phyloP scores from a whole-genome alignment of 2,329 filamentous ascomycete species.

The Macrophomina phaseolina region DNA sequence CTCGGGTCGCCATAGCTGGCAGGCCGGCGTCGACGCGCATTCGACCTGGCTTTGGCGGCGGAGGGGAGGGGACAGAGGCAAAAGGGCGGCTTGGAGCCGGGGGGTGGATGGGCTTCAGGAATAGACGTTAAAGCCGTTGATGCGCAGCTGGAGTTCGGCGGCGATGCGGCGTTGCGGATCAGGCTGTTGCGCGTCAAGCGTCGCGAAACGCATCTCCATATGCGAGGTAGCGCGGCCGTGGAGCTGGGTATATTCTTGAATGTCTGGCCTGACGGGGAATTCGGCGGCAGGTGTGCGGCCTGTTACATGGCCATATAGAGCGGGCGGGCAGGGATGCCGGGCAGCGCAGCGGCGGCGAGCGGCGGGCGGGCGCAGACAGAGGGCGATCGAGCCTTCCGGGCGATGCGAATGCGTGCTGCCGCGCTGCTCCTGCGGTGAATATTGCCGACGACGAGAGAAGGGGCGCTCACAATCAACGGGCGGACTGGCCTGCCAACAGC shows the following conservation, averaged over 20 bases:
- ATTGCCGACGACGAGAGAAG: conserved; percentile 20
- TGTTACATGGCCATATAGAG: conserved; percentile 28
- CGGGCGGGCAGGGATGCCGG: conserved; percentile 23
- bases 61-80: not conserved
- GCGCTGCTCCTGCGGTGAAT: conserved; percentile 6
- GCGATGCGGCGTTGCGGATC: conserved; percentile 41
- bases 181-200: conserved; percentile 24
- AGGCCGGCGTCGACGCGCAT: conserved; percentile 26
- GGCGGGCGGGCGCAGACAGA: not conserved
- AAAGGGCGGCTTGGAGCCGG: not conserved
- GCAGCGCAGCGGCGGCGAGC: conserved; percentile 24
- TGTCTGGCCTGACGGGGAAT: conserved; percentile 27
- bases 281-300: conserved; percentile 21
- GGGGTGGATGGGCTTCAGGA: conserved; percentile 36
- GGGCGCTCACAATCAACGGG: conserved; percentile 19
- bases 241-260: conserved; percentile 25
- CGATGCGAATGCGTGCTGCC: not conserved
- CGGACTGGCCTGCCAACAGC: conserved; percentile 18
- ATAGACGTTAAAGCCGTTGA: conserved; percentile 52
- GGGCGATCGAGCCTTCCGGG: conserved; percentile 12
- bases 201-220: conserved; percentile 25
- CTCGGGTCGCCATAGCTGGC: conserved; percentile 43
- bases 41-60: conserved; percentile 28
- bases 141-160: conserved; percentile 46
- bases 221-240: conserved; percentile 23